Conservation (phyloP, 2,329 filamentous ascomycete species). For the Colletotrichum kahawae region DNA sequence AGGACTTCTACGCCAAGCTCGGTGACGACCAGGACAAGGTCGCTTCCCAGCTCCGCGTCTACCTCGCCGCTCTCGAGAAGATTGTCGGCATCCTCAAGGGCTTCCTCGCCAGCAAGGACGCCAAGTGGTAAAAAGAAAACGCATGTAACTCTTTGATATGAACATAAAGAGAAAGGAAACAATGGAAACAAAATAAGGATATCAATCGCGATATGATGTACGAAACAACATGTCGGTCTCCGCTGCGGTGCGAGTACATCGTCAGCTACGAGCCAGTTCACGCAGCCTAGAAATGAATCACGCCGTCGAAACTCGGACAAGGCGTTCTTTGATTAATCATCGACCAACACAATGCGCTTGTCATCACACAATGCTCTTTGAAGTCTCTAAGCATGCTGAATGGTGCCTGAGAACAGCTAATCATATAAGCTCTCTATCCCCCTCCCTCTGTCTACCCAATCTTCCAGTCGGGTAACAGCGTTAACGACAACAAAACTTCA, state of each 20-base stretch:
- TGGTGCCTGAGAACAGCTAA: not conserved
- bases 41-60: slow-evolving; percentile 65
- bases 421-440: not conserved
- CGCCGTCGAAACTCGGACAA: not conserved
- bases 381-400: not conserved
- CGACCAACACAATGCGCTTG: not conserved
- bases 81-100: slow-evolving; percentile 76
- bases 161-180: not conserved
- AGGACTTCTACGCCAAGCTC: slow-evolving; percentile 91
- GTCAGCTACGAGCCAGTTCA: slow-evolving; percentile 7
- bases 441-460: not conserved
- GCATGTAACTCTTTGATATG: not conserved
- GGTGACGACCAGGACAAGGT: slow-evolving; percentile 71
- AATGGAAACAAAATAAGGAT: not conserved
- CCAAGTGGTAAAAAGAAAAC: slow-evolving; percentile 56
- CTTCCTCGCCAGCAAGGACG: slow-evolving; percentile 60
- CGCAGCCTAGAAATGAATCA: slow-evolving; percentile 22
- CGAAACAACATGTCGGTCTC: slow-evolving; percentile 6
- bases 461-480: not conserved
- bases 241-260: slow-evolving; percentile 5
- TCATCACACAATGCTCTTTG: not conserved
- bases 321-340: not conserved
- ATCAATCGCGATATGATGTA: slow-evolving; percentile 10
- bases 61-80: slow-evolving; percentile 79
- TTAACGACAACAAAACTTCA: not conserved